These are phyloP conservation scores for Pythium aquatile DNA, from an alignment of 352 stramenopile genomes.

Conservation along the genomic window DNA sequence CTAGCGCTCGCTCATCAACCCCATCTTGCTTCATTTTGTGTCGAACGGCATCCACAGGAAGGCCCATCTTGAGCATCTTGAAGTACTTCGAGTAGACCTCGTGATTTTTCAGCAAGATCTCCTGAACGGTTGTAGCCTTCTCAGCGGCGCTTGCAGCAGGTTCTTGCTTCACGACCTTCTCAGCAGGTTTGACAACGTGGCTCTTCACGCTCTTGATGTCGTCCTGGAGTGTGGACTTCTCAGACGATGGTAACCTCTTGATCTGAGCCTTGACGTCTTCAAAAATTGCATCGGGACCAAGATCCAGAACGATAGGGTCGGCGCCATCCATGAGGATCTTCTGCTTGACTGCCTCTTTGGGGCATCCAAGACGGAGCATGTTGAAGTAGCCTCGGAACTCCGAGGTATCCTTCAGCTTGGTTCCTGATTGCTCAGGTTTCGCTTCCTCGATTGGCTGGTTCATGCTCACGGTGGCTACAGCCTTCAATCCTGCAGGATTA, in stretches of 20 bases:
- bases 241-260: slow-evolving; percentile 6
- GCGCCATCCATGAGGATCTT: slow-evolving; percentile 91
- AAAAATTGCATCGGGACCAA: slow-evolving; percentile 59
- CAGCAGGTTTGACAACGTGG: slow-evolving; percentile 1
- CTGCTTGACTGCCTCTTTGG: slow-evolving; percentile 86
- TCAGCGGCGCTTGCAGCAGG: background rate
- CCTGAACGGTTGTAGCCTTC: slow-evolving; percentile 1
- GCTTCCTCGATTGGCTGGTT: background rate
- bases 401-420: slow-evolving; percentile 58
- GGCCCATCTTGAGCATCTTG: slow-evolving; percentile 92
- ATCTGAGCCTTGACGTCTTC: slow-evolving; percentile 66
- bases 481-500: slow-evolving; percentile 40
- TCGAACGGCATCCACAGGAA: slow-evolving; percentile 77
- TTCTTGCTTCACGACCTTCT: slow-evolving; percentile 9
- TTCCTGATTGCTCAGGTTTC: slow-evolving; percentile 5
- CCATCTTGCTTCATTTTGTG: slow-evolving; percentile 81
- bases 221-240: slow-evolving; percentile 47
- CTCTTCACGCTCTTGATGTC: slow-evolving; percentile 56
- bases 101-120: slow-evolving; percentile 48
- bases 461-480: background rate
- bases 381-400: slow-evolving; percentile 90
- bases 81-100: slow-evolving; percentile 89
- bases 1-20: slow-evolving; percentile 33
- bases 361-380: slow-evolving; percentile 93
- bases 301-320: slow-evolving; percentile 61